Base-by-base conservation (phyloP, 129 eudicot species). In the Flaveria ramosissima region DNA sequence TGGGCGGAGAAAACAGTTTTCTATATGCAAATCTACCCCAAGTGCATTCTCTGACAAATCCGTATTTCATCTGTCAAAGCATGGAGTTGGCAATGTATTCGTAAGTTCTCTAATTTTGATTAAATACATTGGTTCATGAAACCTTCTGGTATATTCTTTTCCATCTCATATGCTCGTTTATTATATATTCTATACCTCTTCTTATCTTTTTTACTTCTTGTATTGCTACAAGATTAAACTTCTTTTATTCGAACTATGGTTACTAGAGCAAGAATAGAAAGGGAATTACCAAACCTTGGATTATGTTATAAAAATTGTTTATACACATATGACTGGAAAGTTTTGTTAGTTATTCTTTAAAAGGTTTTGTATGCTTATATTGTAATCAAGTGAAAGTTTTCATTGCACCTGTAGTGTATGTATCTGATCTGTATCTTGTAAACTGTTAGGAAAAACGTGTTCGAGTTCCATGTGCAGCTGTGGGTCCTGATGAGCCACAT, bases 401-500 rank as follows among this genome's bases (percentile, higher is more conserved):
- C 26, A 17, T 52, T 68, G 46, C 12, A 67, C 61, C 50, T 23
- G 66, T 61, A 52, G 13, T 23, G 27, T 30, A 21, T 48, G 53
- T 76, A 30, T 60, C 72, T 82, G 74, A 62, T 79, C 59, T 63
- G 56, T 70, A 42, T 50, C 76, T 11, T 75, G 46, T 73, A 52
- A 20, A 51, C 47, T 59, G 16, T 15, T 79, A 87, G 92, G 89
- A 65, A 62, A 89, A 84, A 67, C 79, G 85, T 66, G 84, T 76
- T 71, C 84, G 73, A 61, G 83, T 81, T 80, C 82, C 89, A 21
- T 87, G 77, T 70, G 92, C 99, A 57, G 83, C 96, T 76, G 96
- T 89, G 68, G 99, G 99, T 64, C 99, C 99, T 6, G 99, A 91
- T 66, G 99, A 95, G 84, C 99, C 99, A 53, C 99, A 95, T 88